Evolutionary conservation across 352 stramenopile species (phyloP), one percentile per base, ranked within the genome.

Genomic region (Hyaloperonospora arabidopsidis): DNA sequence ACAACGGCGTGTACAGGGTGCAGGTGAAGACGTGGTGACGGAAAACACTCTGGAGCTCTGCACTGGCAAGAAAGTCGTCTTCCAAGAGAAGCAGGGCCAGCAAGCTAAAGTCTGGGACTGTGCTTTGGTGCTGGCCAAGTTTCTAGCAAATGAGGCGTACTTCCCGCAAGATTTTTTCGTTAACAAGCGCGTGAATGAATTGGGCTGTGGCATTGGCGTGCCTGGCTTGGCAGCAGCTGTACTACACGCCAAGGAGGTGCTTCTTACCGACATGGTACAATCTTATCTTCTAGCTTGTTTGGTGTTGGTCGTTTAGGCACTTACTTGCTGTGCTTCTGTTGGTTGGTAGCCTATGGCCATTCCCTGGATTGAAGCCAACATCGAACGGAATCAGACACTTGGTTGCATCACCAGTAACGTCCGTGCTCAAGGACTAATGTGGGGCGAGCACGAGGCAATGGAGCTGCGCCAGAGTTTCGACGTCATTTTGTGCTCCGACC

Each of bases 61-160:
- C 22, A 36, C 21, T 10, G 54, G 53, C 35, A 59, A 50, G 19
- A 28, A 53, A 8, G 52, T 84, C 14, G 45, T 59, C 6, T 84
- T 81, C 49, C 52, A 67, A 25, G 73, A 84, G 61, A 72, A 77
- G 44, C 67, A 81, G 47, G 73, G 73, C 7, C 73, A 84, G 44
- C 73, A 84, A 45, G 70, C 70, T 46, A 77, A 79, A 35, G 73
- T 84, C 2, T 84, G 73, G 73, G 73, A 84, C 41, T 84, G 73
- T 25, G 73, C 73, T 21, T 52, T 84, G 21, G 68, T 84, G 46
- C 47, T 84, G 36, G 67, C 73, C 51, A 77, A 76, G 57, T 79
- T 84, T 32, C 56, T 84, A 18, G 54, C 60, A 5, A 64, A 72
- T 18, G 38, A 65, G 7, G 32, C 17, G 14, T 74, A 61, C 36